Evolutionary conservation across 805 yeast genomes (phyloP), one percentile per base, ranked within the genome.

Genomic region (Candida glaebosa): DNA sequence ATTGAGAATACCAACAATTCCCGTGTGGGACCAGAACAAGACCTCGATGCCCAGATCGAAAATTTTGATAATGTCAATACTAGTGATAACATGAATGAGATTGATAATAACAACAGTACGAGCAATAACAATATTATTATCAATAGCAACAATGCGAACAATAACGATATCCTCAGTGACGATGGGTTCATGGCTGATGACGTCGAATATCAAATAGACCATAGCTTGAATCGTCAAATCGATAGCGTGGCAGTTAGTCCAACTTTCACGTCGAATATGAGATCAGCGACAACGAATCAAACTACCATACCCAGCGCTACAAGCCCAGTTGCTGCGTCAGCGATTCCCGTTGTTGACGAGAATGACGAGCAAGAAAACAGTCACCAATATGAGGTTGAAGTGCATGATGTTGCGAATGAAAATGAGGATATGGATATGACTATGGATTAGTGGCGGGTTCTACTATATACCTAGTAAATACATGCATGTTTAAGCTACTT

Each of bases 141-240:
- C 28, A 34, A 42, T 19, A 50, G 42, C 17, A 51, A 41, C 37
- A 35, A 45, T 24, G 32, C 26, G 10, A 37, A 41, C 15, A 43
- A 44, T 31, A 20, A 34, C 37, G 35, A 15, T 6, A 7, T 34
- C 4, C 22, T 22, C 3, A 60, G 57, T 5, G 69, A 65, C 37
- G 75, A 69, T 38, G 75, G 71, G 5, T 70, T 69, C 42, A 69
- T 70, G 75, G 75, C 75, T 2, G 72, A 65, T 30, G 76, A 70
- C 19, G 75, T 69, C 8, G 75, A 70, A 43, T 69, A 70, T 43
- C 74, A 67, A 47, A 57, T 63, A 37, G 74, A 68, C 45, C 73
- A 68, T 47, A 45, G 61, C 37, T 35, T 57, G 20, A 46, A 48
- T 42, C 49, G 52, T 24, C 53, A 52, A 16, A 12, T 16, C 18